A percentile compares a stretch with the other conserved stretches of the same genome.
Evolutionary conservation across 495 filamentous ascomycete genomes (phyloP).

Genomic region (Penicillium turbatum): DNA sequence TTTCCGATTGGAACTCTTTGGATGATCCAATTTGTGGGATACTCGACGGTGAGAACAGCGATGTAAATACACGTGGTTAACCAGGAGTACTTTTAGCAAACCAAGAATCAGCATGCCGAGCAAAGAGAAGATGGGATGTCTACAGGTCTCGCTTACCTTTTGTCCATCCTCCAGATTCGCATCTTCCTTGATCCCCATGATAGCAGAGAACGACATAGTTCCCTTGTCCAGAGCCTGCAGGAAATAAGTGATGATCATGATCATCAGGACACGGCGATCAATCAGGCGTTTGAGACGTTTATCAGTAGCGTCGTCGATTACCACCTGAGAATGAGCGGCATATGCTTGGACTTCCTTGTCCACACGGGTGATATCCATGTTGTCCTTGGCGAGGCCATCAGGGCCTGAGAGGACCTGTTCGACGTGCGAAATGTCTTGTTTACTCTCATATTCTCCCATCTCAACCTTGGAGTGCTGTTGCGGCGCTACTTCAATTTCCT

Average conservation of each 20-base stretch:
- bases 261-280: slow-evolving; percentile 49
- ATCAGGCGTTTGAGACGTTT: slow-evolving; percentile 50
- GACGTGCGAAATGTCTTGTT: slow-evolving; percentile 45
- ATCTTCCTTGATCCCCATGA: slow-evolving; percentile 62
- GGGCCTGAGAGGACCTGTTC: slow-evolving; percentile 42
- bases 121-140: neutral
- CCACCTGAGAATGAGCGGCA: slow-evolving; percentile 42
- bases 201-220: slow-evolving; percentile 63
- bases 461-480: slow-evolving; percentile 3
- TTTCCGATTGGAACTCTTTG: slow-evolving; percentile 58
- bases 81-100: slow-evolving; percentile 43
- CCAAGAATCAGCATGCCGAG: slow-evolving; percentile 1
- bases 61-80: slow-evolving; percentile 53
- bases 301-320: slow-evolving; percentile 53
- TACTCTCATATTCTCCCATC: slow-evolving; percentile 15
- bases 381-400: slow-evolving; percentile 43
- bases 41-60: slow-evolving; percentile 51
- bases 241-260: slow-evolving; percentile 56
- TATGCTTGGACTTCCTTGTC: slow-evolving; percentile 65
- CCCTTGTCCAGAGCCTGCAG: slow-evolving; percentile 71
- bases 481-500: neutral
- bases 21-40: slow-evolving; percentile 54
- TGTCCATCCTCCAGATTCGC: slow-evolving; percentile 48
- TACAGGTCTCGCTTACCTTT: slow-evolving; percentile 23
- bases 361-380: slow-evolving; percentile 50